Conservation (phyloP, 306 rosid species). For the Arachis hypogaea region DNA sequence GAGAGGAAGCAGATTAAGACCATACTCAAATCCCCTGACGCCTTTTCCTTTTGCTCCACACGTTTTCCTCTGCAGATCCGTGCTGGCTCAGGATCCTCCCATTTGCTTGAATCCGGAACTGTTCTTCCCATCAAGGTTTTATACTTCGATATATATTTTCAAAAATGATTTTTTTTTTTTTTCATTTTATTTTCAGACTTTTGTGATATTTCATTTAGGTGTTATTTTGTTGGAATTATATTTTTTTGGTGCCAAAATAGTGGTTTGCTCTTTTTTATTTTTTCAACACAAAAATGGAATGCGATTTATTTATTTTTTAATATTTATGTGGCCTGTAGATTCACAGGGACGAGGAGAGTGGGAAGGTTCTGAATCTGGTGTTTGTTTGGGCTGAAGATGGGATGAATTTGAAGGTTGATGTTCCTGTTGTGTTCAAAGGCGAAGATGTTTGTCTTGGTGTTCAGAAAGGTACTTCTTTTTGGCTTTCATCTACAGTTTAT, state of each 20-base stretch:
- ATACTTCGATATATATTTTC: neutral
- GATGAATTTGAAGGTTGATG: constrained; percentile 73
- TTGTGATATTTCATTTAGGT: neutral
- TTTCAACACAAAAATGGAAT: too few relatives aligned
- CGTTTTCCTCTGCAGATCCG: constrained; percentile 89
- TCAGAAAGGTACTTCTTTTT: constrained; percentile 65
- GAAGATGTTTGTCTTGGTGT: constrained; percentile 82
- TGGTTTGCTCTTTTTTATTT: too few relatives aligned
- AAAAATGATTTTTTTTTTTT: neutral
- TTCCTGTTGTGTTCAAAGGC: constrained; percentile 83
- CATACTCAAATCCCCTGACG: constrained; percentile 59
- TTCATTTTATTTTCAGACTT: neutral
- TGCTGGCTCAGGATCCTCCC: constrained; percentile 92
- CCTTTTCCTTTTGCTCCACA: constrained; percentile 76
- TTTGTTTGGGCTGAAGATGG: constrained; percentile 97
- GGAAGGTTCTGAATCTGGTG: constrained; percentile 76
- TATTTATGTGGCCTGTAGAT: constrained; percentile 47
- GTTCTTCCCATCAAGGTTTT: constrained; percentile 87
- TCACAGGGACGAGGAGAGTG: constrained; percentile 73
- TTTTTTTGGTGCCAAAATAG: too few relatives aligned
- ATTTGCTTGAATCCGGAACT: constrained; percentile 70
- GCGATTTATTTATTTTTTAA: too few relatives aligned
- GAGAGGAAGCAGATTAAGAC: constrained; percentile 87
- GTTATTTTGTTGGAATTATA: too few relatives aligned
- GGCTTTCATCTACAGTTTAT: neutral